These are phyloP conservation scores for Coemansia sp. DNA, from an alignment of 192 early-diverging fungal species.

Conservation along the genomic window DNA sequence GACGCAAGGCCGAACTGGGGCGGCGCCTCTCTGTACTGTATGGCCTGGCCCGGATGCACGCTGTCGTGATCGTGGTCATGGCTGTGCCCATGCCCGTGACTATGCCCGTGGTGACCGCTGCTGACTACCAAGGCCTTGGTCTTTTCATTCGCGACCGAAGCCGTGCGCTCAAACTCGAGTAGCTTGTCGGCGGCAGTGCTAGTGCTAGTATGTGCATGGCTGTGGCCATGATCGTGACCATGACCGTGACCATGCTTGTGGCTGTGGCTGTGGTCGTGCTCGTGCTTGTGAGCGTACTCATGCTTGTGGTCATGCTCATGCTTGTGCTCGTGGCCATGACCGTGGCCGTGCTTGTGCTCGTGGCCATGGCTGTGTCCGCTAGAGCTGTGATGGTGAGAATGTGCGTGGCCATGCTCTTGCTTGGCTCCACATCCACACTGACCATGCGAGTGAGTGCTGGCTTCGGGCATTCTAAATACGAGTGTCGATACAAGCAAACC, in stretches of 20 bases:
- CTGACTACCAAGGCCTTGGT: slow-evolving; percentile 7
- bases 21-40: slow-evolving; percentile 46
- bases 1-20: slow-evolving; percentile 54
- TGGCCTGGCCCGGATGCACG: slow-evolving; percentile 37
- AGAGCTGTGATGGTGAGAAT: background rate
- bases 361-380: slow-evolving; percentile 13
- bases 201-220: slow-evolving; percentile 8
- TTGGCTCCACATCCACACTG: slow-evolving; percentile 20
- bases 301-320: slow-evolving; percentile 2
- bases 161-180: slow-evolving; percentile 3
- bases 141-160: background rate
- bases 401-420: slow-evolving; percentile 4
- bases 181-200: slow-evolving; percentile 7
- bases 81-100: slow-evolving; percentile 20
- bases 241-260: slow-evolving; percentile 9
- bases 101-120: slow-evolving; percentile 24
- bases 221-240: slow-evolving; percentile 7
- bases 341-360: slow-evolving; percentile 8
- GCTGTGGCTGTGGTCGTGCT: slow-evolving; percentile 9
- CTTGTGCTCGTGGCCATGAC: slow-evolving; percentile 10
- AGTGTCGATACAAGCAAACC: background rate
- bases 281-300: background rate
- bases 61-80: slow-evolving; percentile 30
- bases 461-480: slow-evolving; percentile 18
- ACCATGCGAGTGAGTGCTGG: slow-evolving; percentile 11